Base-by-base conservation (phyloP, 495 filamentous ascomycete genomes). In the Lophiostoma macrostomum region DNA sequence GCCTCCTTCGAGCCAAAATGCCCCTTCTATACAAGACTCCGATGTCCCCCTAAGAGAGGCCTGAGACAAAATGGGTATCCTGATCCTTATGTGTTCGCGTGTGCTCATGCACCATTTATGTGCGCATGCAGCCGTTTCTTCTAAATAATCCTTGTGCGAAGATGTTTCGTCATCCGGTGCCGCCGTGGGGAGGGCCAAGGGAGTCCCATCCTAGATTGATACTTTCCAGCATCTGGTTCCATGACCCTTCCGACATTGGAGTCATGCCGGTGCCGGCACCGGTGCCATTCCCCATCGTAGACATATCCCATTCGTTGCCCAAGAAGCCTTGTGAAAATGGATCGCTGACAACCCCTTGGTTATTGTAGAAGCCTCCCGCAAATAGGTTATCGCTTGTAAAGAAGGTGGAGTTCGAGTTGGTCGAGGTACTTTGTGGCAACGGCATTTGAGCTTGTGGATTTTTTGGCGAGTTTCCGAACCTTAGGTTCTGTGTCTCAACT, bases 221-320 rank as follows among this genome's bases (percentile, higher is more conserved):
- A 19, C 43, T 63, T 16, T 63, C 54, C n/a, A 63, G 44, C 49
- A 63, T 54, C 39, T 53, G 43, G 23, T 58, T 58, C 49, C 48
- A 63, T 0, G 54, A 32, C 1, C 54, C 60, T 19, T 63, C 60
- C 2, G 53, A 58, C 50, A 63, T 63, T 7, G 59, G 59, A 4
- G 59, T 52, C 59, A 63, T 53, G 24, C 54, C 60, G 2, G 47
- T 44, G 14, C 43, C 44, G 31, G 27, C 40, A 6, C 54, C 60
- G 2, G 47, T 44, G 14, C 43, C 44, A 36, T 18, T 38, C 2
- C 19, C 24, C 43, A 53, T 47, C 5, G 25, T 35, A 6, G 46
- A 19, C 14, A 62, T 42, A 5, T 58, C 60, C 60, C 60, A 63
- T 12, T 63, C 54, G 11, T 27, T 49, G 25, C 30, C 39, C 49